Base-by-base conservation (phyloP, 2,329 filamentous ascomycete genomes). In the Daldinia sp. region DNA sequence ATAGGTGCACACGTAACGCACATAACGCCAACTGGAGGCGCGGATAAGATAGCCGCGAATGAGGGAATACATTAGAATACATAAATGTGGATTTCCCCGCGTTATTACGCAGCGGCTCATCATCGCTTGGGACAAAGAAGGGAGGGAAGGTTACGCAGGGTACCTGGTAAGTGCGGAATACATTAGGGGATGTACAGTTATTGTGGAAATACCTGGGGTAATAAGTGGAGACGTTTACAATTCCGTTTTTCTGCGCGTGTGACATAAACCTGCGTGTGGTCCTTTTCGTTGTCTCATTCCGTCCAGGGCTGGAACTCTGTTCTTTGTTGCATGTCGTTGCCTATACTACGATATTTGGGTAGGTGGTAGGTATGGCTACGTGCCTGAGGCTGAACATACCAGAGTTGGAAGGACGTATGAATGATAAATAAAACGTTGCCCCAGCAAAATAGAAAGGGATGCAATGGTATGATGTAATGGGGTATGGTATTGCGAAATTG, bases 221-320 rank as follows among this genome's bases (percentile, higher is more conserved):
- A 63, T 27, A 53, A 54, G 58, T 67, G 64, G 62, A 25, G 6
- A n/a, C 52, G n/a, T 17, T 27, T 61, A 10, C 45, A n/a, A 19
- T 63, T 49, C 56, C 43, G 57, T 63, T 63, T 32, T 64, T 52
- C 47, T 59, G 64, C 3, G 64, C 61, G 61, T 67, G 61, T 66
- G 63, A 69, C 65, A 66, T 68, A 68, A 66, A 64, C 57, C 47
- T 69, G 63, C 67, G 66, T 58, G 35, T 58, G 39, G 59, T 48
- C 53, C 49, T 65, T 60, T 43, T 56, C 45, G 23, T 47, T 30
- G 25, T 48, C 21, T 43, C 29, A 15, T 52, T 39, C 34, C 49
- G 21, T 13, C 25, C 39, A 43, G 39, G 39, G 39, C 39, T 43
- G 21, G 39, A 43, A 1, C 10, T 23, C 9, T 43, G 13, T 25